A percentile compares a stretch with the other conserved stretches of the same genome.
Evolutionary conservation across 2,329 filamentous ascomycete species (phyloP).

Genomic region (Nigrospora osmanthi): DNA sequence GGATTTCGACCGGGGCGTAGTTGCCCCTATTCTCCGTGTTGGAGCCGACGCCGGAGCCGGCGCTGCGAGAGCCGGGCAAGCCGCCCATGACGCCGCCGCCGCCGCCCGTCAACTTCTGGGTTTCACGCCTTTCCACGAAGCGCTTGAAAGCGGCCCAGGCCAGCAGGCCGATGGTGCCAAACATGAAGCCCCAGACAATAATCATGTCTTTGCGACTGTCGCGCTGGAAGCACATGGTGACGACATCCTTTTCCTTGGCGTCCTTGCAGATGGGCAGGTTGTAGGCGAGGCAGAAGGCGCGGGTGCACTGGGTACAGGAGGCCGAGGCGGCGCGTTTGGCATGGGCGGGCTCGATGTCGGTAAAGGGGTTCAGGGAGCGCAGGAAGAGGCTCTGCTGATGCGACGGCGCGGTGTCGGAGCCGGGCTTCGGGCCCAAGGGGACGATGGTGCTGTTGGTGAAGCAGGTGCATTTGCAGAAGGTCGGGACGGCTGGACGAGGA

Average conservation of each 20-base stretch:
- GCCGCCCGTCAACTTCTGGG: conserved; percentile 9
- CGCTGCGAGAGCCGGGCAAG: neutral
- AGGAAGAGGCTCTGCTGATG: conserved; percentile 14
- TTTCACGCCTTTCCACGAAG: conserved; percentile 32
- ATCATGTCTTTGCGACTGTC: conserved; percentile 60
- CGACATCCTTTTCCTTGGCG: conserved; percentile 53
- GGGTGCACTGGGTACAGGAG: conserved; percentile 55
- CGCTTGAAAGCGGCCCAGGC: conserved; percentile 51
- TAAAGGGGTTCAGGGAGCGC: conserved; percentile 12
- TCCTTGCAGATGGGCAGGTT: conserved; percentile 55
- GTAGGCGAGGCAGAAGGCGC: conserved; percentile 54
- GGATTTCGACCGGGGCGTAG: conserved; percentile 4
- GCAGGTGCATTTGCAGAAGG: conserved; percentile 65
- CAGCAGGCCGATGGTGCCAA: conserved; percentile 49
- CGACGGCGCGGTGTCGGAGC: conserved; percentile 9
- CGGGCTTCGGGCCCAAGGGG: conserved; percentile 39
- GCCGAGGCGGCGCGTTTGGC: conserved; percentile 28
- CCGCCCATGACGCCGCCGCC: conserved; percentile 3
- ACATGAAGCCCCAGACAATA: conserved; percentile 57
- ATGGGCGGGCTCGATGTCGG: conserved; percentile 4
- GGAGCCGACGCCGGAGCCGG: neutral
- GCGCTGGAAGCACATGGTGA: conserved; percentile 58
- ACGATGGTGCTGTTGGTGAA: conserved; percentile 64
- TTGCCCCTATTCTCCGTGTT: conserved; percentile 2
- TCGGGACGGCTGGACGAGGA: conserved; percentile 43